These are phyloP conservation scores for Globisporangium uncinulatum DNA, from an alignment of 352 stramenopile species.

Conservation along the genomic window DNA sequence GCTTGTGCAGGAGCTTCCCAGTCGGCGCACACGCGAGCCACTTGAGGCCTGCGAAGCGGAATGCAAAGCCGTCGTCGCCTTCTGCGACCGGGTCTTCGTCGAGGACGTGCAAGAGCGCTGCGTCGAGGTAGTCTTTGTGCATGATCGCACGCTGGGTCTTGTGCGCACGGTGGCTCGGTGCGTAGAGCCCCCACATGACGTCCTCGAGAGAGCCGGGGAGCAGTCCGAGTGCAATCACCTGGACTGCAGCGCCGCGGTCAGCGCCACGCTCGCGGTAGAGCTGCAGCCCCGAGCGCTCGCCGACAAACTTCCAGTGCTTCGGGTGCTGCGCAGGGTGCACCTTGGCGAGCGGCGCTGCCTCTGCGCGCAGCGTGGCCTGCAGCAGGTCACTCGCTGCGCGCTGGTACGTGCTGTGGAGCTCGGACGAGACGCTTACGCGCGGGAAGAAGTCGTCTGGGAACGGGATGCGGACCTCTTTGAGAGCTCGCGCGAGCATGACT, in stretches of 20 bases:
- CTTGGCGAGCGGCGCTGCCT: conserved; percentile 32
- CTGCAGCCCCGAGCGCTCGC: conserved; percentile 42
- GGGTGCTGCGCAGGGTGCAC: conserved; percentile 46
- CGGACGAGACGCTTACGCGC: conserved; percentile 25
- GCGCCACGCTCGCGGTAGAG: conserved; percentile 54
- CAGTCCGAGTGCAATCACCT: conserved; percentile 43
- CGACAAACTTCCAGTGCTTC: conserved; percentile 55
- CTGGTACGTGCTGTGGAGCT: conserved; percentile 31
- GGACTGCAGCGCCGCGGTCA: conserved; percentile 39
- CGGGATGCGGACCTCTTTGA: conserved; percentile 60
- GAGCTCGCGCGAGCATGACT: conserved; percentile 43
- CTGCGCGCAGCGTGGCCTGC: conserved; percentile 31
- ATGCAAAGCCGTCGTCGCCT: conserved; percentile 45
- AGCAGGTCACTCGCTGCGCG: conserved; percentile 27
- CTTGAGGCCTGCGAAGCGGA: conserved; percentile 53
- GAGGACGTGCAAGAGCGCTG: conserved; percentile 47
- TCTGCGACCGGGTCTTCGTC: conserved; percentile 47
- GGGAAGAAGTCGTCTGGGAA: conserved; percentile 70
- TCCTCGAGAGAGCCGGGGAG: conserved; percentile 48
- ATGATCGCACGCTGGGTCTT: conserved; percentile 65
- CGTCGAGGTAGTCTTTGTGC: conserved; percentile 51
- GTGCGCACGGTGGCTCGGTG: conserved; percentile 31
- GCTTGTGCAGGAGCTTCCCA: conserved; percentile 57
- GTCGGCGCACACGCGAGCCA: conserved; percentile 41
- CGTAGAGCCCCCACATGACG: conserved; percentile 57